Conservation (phyloP, 495 filamentous ascomycete species). For the Aspergillus biplanus region DNA sequence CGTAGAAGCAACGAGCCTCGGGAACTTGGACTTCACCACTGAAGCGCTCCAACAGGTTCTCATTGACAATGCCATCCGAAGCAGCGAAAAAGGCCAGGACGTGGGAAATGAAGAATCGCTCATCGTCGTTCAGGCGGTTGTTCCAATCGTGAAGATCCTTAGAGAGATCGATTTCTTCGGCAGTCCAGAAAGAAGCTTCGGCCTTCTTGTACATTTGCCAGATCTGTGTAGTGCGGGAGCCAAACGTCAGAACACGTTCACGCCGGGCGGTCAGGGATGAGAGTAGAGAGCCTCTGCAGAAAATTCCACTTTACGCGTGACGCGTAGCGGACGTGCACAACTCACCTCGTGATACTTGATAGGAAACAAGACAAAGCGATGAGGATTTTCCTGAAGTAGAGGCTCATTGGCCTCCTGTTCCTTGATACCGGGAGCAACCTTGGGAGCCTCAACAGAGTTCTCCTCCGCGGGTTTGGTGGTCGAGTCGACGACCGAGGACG, state of each 20-base stretch:
- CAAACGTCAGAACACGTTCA: constrained; percentile 18
- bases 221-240: constrained; percentile 60
- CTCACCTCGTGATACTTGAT: constrained; percentile 99
- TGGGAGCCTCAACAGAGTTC: constrained; percentile 48
- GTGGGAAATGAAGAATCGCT: constrained; percentile 97
- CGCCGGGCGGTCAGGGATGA: constrained; percentile 20
- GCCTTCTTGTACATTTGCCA: constrained; percentile 99
- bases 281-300: constrained; percentile 18
- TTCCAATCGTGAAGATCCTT: constrained; percentile 99
- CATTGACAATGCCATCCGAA: constrained; percentile 99
- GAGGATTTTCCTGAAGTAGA: constrained; percentile 90
- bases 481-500: constrained; percentile 53
- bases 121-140: constrained; percentile 93
- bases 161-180: constrained; percentile 97
- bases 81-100: constrained; percentile 99
- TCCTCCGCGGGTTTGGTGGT: constrained; percentile 53
- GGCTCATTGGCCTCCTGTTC: constrained; percentile 81
- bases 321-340: constrained; percentile 55
- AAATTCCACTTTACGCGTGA: constrained; percentile 69
- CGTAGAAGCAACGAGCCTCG: constrained; percentile 99
- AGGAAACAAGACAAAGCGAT: constrained; percentile 96
- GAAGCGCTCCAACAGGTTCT: constrained; percentile 98
- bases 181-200: constrained; percentile 99
- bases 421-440: constrained; percentile 66
- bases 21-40: constrained; percentile 95